Evolutionary conservation across 2,329 filamentous ascomycete species (phyloP).

Genomic region (Orbilia quercus): DNA sequence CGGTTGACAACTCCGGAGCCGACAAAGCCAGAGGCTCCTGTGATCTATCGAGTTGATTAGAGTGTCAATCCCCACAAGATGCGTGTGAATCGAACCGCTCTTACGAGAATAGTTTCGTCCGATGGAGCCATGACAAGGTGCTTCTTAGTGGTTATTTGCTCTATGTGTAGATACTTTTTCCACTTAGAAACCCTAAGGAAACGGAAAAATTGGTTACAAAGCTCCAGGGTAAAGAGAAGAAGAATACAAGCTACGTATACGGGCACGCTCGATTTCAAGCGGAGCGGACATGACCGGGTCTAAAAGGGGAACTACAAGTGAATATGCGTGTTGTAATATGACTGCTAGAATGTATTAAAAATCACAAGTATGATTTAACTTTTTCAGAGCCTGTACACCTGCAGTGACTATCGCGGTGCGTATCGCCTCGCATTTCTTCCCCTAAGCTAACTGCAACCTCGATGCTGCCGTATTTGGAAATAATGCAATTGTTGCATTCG

Average conservation of each 20-base stretch:
- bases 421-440: background rate
- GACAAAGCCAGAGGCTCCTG: constrained; percentile 65
- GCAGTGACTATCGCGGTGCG: constrained; percentile 7
- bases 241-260: background rate
- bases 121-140: constrained; percentile 27
- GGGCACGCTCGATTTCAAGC: background rate
- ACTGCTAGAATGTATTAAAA: background rate
- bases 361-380: too few relatives aligned
- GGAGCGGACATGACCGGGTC: constrained; percentile 7
- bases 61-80: background rate
- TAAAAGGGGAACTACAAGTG: constrained; percentile 21
- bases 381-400: too few relatives aligned
- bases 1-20: constrained; percentile 68
- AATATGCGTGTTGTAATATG: background rate
- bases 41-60: constrained; percentile 27
- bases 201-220: background rate
- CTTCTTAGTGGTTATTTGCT: background rate
- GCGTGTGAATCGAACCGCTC: background rate
- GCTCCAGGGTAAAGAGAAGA: background rate
- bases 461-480: background rate
- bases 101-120: constrained; percentile 46
- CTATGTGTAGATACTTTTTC: too few relatives aligned
- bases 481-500: constrained; percentile 8
- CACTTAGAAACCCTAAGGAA: background rate
- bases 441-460: background rate